Percentiles rank a stretch among this genome's conserved stretches.
Evolutionary conservation across 148 eudicot species (phyloP).

Genomic region (Amaranthus cruentus): DNA sequence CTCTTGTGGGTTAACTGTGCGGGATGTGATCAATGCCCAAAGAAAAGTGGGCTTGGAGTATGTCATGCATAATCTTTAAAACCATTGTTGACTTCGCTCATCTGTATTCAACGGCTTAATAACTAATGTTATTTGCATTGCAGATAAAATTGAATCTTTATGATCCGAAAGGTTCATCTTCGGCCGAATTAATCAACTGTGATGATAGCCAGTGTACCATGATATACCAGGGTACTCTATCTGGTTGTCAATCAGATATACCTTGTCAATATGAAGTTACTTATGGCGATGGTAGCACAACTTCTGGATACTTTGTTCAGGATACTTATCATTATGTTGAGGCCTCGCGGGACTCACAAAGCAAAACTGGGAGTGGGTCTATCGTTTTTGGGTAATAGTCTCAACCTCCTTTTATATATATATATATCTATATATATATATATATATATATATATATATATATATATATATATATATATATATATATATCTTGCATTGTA

Average conservation of each 20-base stretch:
- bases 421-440: no score
- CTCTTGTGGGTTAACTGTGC: slow-evolving; percentile 77
- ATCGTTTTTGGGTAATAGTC: slow-evolving; percentile 55
- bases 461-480: no score
- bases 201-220: slow-evolving; percentile 54
- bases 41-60: slow-evolving; percentile 64
- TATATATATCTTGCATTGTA: background rate
- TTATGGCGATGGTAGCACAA: slow-evolving; percentile 86
- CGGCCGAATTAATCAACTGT: slow-evolving; percentile 46
- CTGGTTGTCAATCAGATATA: slow-evolving; percentile 48
- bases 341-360: slow-evolving; percentile 57
- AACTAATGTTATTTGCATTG: slow-evolving; percentile 15
- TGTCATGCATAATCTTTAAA: slow-evolving; percentile 22
- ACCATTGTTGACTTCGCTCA: background rate
- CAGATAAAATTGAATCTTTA: slow-evolving; percentile 59
- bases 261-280: slow-evolving; percentile 57
- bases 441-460: no score
- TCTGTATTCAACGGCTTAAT: slow-evolving; percentile 3
- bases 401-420: background rate
- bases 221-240: slow-evolving; percentile 36
- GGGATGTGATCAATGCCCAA: slow-evolving; percentile 66
- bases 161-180: slow-evolving; percentile 58
- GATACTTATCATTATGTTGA: slow-evolving; percentile 44
- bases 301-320: slow-evolving; percentile 65
- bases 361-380: slow-evolving; percentile 47